These are phyloP conservation scores for Trichosporon faecale DNA, from an alignment of 1,284 basidiomycete species.

Conservation along the genomic window DNA sequence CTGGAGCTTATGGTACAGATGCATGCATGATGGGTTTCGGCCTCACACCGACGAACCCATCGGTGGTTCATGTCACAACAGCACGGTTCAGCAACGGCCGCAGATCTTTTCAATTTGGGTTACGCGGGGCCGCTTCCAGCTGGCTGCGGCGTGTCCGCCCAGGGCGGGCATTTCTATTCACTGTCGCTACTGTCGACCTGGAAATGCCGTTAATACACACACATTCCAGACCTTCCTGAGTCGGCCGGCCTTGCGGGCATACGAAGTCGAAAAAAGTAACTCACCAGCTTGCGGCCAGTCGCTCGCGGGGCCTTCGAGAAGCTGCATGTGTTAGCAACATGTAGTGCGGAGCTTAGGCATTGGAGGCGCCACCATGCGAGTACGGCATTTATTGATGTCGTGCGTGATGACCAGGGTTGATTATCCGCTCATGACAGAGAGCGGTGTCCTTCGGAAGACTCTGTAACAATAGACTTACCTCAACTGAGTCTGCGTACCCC, in stretches of 20 bases:
- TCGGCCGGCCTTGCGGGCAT: no score
- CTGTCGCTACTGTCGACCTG: slow-evolving; percentile 6
- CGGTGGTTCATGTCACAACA: no score
- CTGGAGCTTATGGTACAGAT: not conserved
- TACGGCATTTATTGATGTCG: not conserved
- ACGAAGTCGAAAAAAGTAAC: not conserved
- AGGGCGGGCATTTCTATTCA: not conserved
- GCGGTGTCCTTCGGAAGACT: not conserved
- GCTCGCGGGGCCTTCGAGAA: slow-evolving; percentile 3
- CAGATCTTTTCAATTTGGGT: not conserved
- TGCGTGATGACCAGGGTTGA: not conserved
- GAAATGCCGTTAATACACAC: not conserved
- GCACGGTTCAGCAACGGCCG: not conserved
- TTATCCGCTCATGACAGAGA: no score
- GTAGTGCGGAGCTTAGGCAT: not conserved
- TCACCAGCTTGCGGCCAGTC: slow-evolving; percentile 3
- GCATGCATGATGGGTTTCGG: not conserved
- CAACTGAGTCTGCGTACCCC: slow-evolving; percentile 6
- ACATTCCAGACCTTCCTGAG: not conserved
- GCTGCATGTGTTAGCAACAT: not conserved
- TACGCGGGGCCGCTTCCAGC: not conserved
- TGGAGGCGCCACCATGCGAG: not conserved
- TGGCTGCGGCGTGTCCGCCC: not conserved
- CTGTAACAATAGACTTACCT: not conserved
- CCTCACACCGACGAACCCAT: not conserved